Base-by-base conservation (phyloP, 768 basidiomycete species). In the Tylopilus intermedius region DNA sequence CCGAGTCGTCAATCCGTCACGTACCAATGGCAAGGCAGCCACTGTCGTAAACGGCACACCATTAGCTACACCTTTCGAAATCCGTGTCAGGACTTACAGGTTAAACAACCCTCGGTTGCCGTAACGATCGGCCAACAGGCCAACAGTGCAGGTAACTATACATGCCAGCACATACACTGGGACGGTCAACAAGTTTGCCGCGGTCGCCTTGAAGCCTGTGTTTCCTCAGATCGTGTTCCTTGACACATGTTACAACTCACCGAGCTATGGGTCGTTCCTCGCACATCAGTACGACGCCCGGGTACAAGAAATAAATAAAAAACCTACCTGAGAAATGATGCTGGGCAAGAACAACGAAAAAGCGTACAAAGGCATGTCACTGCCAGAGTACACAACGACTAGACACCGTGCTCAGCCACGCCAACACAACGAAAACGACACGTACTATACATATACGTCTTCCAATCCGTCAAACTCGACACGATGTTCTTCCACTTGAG, bases 301-400 rank as follows among this genome's bases (percentile, higher is more conserved):
- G 14, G n/a, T 7, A 2, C 14, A 37, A n/a, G 6, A n/a, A 15
- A 8, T 22, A 29, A 11, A 8, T 15, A 8, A 15, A 8, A 15
- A 15, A 67, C 77, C 39, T 56, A 84, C 82, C 70, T 84, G 72
- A 54, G 78, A 83, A 66, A 89, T 90, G 62, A 90, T 89, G 40
- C 81, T 86, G 0, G 88, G 88, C 49, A 88, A 70, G 74, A 91
- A 91, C 42, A 90, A 68, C 21, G 86, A 76, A 67, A 90, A 88
- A 0, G 88, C 85, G 57, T 90, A 90, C 42, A 90, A 67, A 0
- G 88, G 86, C 68, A 76, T 83, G 62, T 82, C 83, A 42, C 68
- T 69, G 11, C 82, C 82, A 55, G 66, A 68, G 57, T 83, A 84
- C 14, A 81, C 62, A 5, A 82, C 39, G 75, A 84, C 84, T 84